These are phyloP conservation scores for Austroboletus niveus DNA, from an alignment of 1,284 basidiomycete species.

Conservation along the genomic window DNA sequence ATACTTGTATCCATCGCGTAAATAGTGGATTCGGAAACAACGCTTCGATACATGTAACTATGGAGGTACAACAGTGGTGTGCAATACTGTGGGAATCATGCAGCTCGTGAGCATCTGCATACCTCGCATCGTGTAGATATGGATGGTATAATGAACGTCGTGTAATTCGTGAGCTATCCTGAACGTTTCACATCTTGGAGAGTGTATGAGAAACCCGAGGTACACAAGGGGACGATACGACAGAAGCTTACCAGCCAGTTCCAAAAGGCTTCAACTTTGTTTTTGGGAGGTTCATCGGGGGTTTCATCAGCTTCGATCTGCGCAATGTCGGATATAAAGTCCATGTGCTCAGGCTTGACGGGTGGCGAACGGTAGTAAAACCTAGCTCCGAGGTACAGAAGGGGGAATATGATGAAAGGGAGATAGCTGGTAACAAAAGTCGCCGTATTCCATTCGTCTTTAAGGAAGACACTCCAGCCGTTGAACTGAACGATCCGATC, in stretches of 20 bases:
- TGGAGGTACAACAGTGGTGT: conserved; percentile 4
- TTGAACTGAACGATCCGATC: conserved; percentile 50
- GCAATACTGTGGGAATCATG: neutral
- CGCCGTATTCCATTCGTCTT: conserved; percentile 55
- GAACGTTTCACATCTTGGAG: conserved; percentile 24
- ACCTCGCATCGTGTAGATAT: neutral
- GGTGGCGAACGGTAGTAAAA: conserved; percentile 48
- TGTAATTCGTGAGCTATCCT: neutral
- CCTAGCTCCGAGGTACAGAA: conserved; percentile 65
- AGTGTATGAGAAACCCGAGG: conserved; percentile 2
- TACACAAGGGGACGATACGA: neutral
- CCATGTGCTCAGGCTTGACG: conserved; percentile 64
- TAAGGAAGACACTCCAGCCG: conserved; percentile 76
- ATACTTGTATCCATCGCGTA: too few relatives aligned
- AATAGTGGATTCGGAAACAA: neutral
- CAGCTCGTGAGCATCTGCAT: neutral
- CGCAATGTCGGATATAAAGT: conserved; percentile 70
- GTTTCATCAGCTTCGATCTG: conserved; percentile 72
- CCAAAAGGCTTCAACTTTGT: conserved; percentile 69
- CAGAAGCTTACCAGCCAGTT: conserved; percentile 58
- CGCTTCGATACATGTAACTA: conserved; percentile 6
- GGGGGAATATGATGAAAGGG: conserved; percentile 72
- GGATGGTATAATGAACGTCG: neutral
- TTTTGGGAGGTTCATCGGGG: conserved; percentile 72
- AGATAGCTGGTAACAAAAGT: conserved; percentile 79